Evolutionary conservation across 129 eudicot species (phyloP).

Genomic region (Flaveria robusta): DNA sequence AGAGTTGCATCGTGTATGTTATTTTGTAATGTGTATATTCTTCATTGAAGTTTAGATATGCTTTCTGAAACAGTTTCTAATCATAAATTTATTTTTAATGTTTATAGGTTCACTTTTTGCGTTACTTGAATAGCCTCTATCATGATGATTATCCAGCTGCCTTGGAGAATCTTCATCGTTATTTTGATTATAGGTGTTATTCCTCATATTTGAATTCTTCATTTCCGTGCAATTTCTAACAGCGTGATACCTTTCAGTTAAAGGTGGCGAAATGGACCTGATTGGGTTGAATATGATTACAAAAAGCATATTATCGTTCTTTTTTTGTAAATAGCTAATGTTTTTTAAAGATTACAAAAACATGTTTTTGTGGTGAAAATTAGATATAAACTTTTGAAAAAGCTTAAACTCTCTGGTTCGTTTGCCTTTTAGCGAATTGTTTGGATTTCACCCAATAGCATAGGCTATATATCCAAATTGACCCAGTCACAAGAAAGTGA

Average conservation of each 20-base stretch:
- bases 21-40: neutral
- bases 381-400: neutral
- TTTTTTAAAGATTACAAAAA: neutral
- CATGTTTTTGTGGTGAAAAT: neutral
- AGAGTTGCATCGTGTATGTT: constrained; percentile 85
- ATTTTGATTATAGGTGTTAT: constrained; percentile 90
- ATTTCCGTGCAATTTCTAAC: neutral
- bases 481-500: neutral
- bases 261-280: neutral
- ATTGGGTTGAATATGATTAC: neutral
- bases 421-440: neutral
- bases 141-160: constrained; percentile 92
- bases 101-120: constrained; percentile 85
- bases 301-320: neutral
- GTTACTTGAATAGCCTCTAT: constrained; percentile 79
- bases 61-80: neutral
- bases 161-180: constrained; percentile 90
- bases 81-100: neutral
- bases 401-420: neutral
- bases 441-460: neutral
- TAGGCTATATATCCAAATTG: neutral
- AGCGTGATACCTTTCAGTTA: neutral
- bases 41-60: constrained; percentile 2
- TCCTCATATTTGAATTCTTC: constrained; percentile 6
- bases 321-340: neutral